Percentiles rank a stretch among this genome's conserved stretches.
Evolutionary conservation across 2,329 filamentous ascomycete species (phyloP).

Genomic region (Thielaviopsis cerberus): DNA sequence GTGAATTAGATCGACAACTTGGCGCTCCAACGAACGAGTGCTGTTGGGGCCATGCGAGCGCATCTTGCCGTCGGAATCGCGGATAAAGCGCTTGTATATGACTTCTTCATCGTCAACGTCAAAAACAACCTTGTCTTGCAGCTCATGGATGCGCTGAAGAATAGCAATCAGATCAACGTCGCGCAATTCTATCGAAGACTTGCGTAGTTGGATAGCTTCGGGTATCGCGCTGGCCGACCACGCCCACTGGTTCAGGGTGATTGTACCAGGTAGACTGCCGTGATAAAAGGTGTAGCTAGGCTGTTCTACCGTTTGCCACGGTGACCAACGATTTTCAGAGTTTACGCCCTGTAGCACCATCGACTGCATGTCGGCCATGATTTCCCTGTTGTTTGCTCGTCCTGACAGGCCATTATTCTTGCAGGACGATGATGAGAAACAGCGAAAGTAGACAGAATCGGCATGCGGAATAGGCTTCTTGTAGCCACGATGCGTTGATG

Average conservation of each 20-base stretch:
- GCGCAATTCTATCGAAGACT: slow-evolving; percentile 39
- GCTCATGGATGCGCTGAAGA: slow-evolving; percentile 38
- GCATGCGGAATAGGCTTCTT: slow-evolving; percentile 35
- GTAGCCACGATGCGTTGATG: slow-evolving; percentile 36
- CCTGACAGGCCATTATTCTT: slow-evolving; percentile 9
- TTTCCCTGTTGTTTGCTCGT: slow-evolving; percentile 13
- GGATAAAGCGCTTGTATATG: slow-evolving; percentile 44
- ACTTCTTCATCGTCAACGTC: slow-evolving; percentile 39
- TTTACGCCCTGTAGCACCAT: slow-evolving; percentile 26
- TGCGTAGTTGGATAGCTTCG: slow-evolving; percentile 37
- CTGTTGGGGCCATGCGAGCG: slow-evolving; percentile 26
- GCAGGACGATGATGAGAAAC: slow-evolving; percentile 25
- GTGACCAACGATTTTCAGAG: slow-evolving; percentile 22
- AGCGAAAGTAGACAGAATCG: slow-evolving; percentile 34
- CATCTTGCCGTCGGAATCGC: slow-evolving; percentile 44
- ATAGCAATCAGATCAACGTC: slow-evolving; percentile 39
- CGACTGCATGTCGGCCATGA: slow-evolving; percentile 41
- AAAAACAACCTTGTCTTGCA: slow-evolving; percentile 26
- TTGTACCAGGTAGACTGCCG: slow-evolving; percentile 47
- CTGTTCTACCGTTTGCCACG: slow-evolving; percentile 57
- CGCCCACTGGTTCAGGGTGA: slow-evolving; percentile 53
- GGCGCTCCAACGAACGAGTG: slow-evolving; percentile 46
- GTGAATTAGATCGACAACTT: slow-evolving; percentile 54
- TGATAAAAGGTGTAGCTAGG: slow-evolving; percentile 52
- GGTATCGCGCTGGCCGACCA: slow-evolving; percentile 37